phyloP scores from a whole-genome alignment of 2,329 filamentous ascomycete genomes.

The Colletotrichum theobromicola region DNA sequence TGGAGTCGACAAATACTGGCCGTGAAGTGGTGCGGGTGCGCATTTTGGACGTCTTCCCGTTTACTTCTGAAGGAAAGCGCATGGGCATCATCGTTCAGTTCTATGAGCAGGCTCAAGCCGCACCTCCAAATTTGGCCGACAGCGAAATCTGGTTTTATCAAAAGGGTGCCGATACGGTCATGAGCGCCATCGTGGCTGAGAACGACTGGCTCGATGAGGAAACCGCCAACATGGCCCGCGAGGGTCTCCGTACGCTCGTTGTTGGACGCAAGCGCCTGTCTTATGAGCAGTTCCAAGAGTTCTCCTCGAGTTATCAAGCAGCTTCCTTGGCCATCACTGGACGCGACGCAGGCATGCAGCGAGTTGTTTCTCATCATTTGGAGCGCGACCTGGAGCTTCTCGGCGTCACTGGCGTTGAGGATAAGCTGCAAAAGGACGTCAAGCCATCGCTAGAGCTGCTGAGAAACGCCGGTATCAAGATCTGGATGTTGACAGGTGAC shows the following conservation, averaged over 20 bases:
- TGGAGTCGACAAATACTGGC: conserved; percentile 78
- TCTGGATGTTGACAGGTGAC: conserved; percentile 99
- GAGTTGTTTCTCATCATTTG: conserved; percentile 79
- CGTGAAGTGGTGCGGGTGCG: conserved; percentile 81
- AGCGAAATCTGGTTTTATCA: conserved; percentile 98
- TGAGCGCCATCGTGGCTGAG: conserved; percentile 91
- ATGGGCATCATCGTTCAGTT: conserved; percentile 98
- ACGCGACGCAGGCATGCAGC: conserved; percentile 82
- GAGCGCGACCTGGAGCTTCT: conserved; percentile 90
- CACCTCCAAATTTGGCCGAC: conserved; percentile 52
- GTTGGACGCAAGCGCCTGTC: conserved; percentile 92
- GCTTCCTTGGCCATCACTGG: conserved; percentile 81
- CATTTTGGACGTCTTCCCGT: conserved; percentile 94
- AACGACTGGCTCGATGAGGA: conserved; percentile 99
- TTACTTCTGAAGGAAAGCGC: conserved; percentile 95
- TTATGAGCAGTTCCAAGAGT: conserved; percentile 78
- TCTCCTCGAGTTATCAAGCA: conserved; percentile 75
- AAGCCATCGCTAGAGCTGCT: conserved; percentile 94
- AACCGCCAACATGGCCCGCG: conserved; percentile 98
- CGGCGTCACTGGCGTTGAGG: conserved; percentile 97
- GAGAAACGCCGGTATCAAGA: conserved; percentile 97
- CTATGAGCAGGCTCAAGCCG: conserved; percentile 59
- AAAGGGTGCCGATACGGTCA: conserved; percentile 97
- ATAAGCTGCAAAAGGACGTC: conserved; percentile 94
- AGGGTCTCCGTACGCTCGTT: conserved; percentile 91